Percentiles rank a stretch among this genome's conserved stretches.
Conservation (phyloP, 352 stramenopile genomes). For the Proteromonas lacertae region DNA sequence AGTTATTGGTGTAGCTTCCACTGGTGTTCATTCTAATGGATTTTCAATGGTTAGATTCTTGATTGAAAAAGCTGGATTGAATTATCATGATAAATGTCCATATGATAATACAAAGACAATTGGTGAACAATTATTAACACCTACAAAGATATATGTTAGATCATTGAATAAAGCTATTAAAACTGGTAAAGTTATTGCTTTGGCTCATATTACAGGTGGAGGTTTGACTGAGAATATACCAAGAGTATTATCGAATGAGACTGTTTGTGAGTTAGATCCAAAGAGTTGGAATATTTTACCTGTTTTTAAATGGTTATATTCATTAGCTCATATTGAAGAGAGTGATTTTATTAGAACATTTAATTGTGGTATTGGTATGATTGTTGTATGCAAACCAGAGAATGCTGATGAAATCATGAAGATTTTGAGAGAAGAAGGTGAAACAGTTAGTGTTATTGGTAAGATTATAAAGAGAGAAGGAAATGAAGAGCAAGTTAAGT, state of each 20-base stretch:
- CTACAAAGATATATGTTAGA: slow-evolving; percentile 90
- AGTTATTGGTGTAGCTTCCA: slow-evolving; percentile 69
- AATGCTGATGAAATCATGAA: slow-evolving; percentile 43
- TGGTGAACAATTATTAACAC: slow-evolving; percentile 63
- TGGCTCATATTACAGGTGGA: slow-evolving; percentile 94
- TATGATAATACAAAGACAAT: slow-evolving; percentile 39
- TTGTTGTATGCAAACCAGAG: slow-evolving; percentile 57
- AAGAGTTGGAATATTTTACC: slow-evolving; percentile 45
- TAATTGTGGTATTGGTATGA: slow-evolving; percentile 94
- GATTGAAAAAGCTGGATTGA: slow-evolving; percentile 42
- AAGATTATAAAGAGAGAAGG: no score
- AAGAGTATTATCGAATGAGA: slow-evolving; percentile 51
- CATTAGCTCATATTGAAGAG: slow-evolving; percentile 36
- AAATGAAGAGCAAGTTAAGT: no score
- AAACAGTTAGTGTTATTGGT: slow-evolving; percentile 13
- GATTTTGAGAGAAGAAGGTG: slow-evolving; percentile 31
- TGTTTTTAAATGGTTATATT: slow-evolving; percentile 88
- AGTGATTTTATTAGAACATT: slow-evolving; percentile 81
- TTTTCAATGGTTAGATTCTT: slow-evolving; percentile 90
- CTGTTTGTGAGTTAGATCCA: slow-evolving; percentile 55
- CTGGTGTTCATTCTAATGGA: slow-evolving; percentile 86
- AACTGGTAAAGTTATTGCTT: slow-evolving; percentile 36
- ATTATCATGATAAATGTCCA: slow-evolving; percentile 19
- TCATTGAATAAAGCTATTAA: slow-evolving; percentile 21
- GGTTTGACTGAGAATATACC: slow-evolving; percentile 90